Evolutionary conservation across 2,329 filamentous ascomycete genomes (phyloP).

Genomic region (Helotiales sp.): DNA sequence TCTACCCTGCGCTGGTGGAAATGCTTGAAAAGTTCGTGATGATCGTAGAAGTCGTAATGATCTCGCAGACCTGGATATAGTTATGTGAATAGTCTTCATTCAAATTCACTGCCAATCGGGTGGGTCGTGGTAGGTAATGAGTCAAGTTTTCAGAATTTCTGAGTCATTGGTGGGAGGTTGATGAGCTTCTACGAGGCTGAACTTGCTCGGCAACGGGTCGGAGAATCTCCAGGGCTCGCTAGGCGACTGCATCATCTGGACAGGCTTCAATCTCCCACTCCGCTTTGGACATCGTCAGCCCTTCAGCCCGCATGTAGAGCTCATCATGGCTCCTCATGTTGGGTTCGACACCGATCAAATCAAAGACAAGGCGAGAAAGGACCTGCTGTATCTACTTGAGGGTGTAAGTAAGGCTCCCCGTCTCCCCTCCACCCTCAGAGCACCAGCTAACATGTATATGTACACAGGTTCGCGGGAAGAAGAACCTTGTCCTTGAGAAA

Average conservation of each 20-base stretch:
- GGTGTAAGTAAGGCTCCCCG: constrained; percentile 67
- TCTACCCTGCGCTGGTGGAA: constrained; percentile 13
- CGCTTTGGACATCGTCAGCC: constrained; percentile 6
- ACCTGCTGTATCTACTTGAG: constrained; percentile 88
- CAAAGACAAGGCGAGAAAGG: constrained; percentile 79
- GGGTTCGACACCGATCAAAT: constrained; percentile 76
- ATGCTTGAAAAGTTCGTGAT: constrained; percentile 3
- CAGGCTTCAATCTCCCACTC: not conserved
- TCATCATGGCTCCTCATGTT: constrained; percentile 67
- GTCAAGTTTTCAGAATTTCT: constrained; percentile 22
- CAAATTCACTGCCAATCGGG: constrained; percentile 21
- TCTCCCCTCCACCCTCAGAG: constrained; percentile 13
- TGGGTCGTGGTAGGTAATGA: constrained; percentile 11
- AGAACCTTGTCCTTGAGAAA: constrained; percentile 93
- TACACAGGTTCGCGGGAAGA: constrained; percentile 90
- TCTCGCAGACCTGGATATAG: constrained; percentile 33
- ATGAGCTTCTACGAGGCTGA: constrained; percentile 25
- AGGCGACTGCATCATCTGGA: constrained; percentile 8
- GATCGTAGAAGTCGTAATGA: constrained; percentile 26
- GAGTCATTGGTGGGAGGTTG: constrained; percentile 31
- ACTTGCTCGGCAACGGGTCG: no score
- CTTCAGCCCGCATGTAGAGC: constrained; percentile 48
- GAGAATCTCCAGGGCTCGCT: constrained; percentile 13
- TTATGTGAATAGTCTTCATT: constrained; percentile 31
- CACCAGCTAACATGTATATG: constrained; percentile 34